A percentile compares a stretch with the other conserved stretches of the same genome.
Evolutionary conservation across 2,329 filamentous ascomycete species (phyloP).

Genomic region (Acephala macrosclerotiorum): DNA sequence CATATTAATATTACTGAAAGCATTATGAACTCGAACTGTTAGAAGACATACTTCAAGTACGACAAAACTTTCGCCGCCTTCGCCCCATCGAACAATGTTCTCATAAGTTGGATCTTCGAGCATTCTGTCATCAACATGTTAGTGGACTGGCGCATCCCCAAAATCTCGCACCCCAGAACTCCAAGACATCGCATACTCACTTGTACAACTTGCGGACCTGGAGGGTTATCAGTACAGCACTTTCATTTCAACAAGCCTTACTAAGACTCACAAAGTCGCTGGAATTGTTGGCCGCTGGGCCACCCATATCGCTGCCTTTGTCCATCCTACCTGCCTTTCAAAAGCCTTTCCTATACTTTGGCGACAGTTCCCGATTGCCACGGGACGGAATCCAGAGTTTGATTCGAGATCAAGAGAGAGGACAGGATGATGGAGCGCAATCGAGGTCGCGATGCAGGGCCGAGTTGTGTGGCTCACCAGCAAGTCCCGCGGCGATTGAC

Average conservation of each 20-base stretch:
- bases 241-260: constrained; percentile 4
- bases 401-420: neutral
- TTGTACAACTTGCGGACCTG: constrained; percentile 99
- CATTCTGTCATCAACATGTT: constrained; percentile 69
- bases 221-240: constrained; percentile 21
- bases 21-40: constrained; percentile 1
- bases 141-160: constrained; percentile 43
- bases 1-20: constrained; percentile 32
- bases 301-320: constrained; percentile 42
- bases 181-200: constrained; percentile 59
- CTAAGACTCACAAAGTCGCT: constrained; percentile 86
- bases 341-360: neutral
- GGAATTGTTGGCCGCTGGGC: constrained; percentile 73
- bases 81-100: constrained; percentile 93
- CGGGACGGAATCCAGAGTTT: neutral
- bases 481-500: neutral
- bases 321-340: constrained; percentile 39
- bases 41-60: constrained; percentile 84
- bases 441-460: constrained; percentile 4
- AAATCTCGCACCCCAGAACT: constrained; percentile 27
- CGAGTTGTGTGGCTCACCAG: neutral
- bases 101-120: constrained; percentile 93
- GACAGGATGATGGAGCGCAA: neutral
- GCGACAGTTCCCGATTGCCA: neutral
- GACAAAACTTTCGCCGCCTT: constrained; percentile 94